Base-by-base conservation (phyloP, 176 grass and related monocot species). In the Zoysia japonica region DNA sequence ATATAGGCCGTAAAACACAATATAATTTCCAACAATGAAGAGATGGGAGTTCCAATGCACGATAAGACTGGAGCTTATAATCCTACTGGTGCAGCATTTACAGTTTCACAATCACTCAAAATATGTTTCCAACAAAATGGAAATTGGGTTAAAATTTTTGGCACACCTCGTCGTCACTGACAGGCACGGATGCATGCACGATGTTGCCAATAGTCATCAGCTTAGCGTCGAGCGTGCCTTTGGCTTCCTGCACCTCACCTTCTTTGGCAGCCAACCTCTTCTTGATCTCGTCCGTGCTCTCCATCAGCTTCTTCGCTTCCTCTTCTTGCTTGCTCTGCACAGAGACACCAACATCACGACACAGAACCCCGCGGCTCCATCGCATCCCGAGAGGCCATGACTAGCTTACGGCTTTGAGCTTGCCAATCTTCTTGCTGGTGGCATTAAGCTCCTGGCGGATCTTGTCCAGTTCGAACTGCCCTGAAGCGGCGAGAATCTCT, bases 381-480 rank as follows among this genome's bases (percentile, higher is more conserved):
- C 46, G 2, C 61, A 56, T 42, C 63, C 52, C 13, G 66, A 55
- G 43, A 81, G 3, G 61, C 37, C 7, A 66, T 63, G 38, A 39
- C 28, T 28, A 15, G 55, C 80, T 53, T 85, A 97, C 94, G 13
- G 89, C 71, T 71, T 88, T 98, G 46, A 98, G 92, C 78, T 89
- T 89, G 59, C 83, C 90, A 65, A 95, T 85, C 68, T 91, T 88
- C 84, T 93, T 98, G 81, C 85, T 98, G 62, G 89, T 94, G 39
- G 85, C 87, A 65, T 94, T 95, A 81, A 94, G 87, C 48, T 98
- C 96, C 68, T 86, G 91, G 11, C 88, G 67, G 47, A 98, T 81
- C 11, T 68, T 68, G 62, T 98, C 92, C 41, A 98, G 81, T 68
- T 98, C 90, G 47, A 94, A 91, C 80, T 98, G 90, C 45, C 90